phyloP scores from a whole-genome alignment of 768 basidiomycete species.

The Pleurotus cornucopiae region DNA sequence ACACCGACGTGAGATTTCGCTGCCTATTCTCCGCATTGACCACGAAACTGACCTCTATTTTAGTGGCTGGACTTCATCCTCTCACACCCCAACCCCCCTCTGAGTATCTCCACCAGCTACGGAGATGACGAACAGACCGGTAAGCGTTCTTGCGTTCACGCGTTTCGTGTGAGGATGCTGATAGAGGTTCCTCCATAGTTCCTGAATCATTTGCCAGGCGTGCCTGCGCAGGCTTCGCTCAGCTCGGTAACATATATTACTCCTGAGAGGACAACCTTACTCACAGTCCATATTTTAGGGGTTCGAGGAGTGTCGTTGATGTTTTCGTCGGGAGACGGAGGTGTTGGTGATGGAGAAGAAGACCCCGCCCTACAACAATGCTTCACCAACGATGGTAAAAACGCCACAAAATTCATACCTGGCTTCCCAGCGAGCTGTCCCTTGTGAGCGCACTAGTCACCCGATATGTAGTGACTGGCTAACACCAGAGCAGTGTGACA shows the following conservation, averaged over 20 bases:
- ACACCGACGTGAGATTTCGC: constrained; percentile 15
- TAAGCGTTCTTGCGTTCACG: constrained; percentile 15
- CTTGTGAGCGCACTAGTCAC: constrained; percentile 30
- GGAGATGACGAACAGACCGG: constrained; percentile 71
- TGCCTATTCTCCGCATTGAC: background rate
- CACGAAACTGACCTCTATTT: background rate
- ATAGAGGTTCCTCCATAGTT: constrained; percentile 28
- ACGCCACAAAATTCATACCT: constrained; percentile 50
- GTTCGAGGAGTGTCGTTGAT: constrained; percentile 63
- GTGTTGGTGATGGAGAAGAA: constrained; percentile 61
- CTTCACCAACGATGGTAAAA: constrained; percentile 53
- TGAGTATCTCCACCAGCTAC: constrained; percentile 69
- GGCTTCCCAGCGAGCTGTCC: constrained; percentile 62
- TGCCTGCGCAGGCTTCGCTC: constrained; percentile 56
- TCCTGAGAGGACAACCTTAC: background rate
- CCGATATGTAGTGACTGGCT: background rate
- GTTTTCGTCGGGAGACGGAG: constrained; percentile 65
- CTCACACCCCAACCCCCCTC: constrained; percentile 38
- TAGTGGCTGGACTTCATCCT: constrained; percentile 59
- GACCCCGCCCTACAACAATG: constrained; percentile 53
- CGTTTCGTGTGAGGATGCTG: no score
- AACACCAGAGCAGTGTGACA: constrained; percentile 52
- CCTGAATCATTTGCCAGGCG: constrained; percentile 56
- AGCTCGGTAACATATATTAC: constrained; percentile 39
- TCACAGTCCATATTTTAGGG: constrained; percentile 30